Evolutionary conservation across 805 yeast genomes (phyloP).

Genomic region (Lipomyces spencermartinsiae): DNA sequence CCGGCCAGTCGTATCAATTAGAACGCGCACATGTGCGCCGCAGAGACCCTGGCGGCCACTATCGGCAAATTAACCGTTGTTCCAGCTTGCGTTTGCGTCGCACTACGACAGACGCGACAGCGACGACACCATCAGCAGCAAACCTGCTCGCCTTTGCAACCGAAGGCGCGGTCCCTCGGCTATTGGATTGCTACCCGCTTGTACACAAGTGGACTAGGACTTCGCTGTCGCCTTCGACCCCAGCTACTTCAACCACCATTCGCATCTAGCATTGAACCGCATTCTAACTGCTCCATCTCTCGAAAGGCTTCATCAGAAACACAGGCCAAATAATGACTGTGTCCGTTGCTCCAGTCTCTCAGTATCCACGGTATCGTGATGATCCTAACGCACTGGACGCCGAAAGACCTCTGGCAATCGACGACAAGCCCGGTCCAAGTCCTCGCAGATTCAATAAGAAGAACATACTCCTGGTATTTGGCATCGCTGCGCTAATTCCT

Average conservation of each 20-base stretch:
- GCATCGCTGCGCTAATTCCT: constrained; percentile 10
- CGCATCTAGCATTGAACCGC: too few species aligned
- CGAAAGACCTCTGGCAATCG: neutral
- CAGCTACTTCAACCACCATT: too few species aligned
- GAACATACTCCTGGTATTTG: neutral
- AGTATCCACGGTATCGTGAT: neutral
- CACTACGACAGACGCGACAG: too few species aligned
- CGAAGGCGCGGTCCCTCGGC: too few species aligned
- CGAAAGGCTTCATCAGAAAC: neutral
- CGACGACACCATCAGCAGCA: too few species aligned
- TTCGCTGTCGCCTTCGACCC: too few species aligned
- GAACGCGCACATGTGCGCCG: neutral
- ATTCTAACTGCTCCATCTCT: neutral
- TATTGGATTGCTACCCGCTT: too few species aligned
- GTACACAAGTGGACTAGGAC: too few species aligned
- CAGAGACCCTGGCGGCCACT: neutral
- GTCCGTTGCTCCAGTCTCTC: neutral
- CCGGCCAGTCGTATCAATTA: neutral
- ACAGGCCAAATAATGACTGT: neutral
- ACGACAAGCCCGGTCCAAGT: neutral
- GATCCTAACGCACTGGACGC: neutral
- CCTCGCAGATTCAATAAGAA: neutral
- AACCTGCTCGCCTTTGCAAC: too few species aligned
- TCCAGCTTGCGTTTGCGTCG: too few species aligned
- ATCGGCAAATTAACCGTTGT: neutral